A percentile compares a stretch with the other conserved stretches of the same genome.
Evolutionary conservation across 345 rosid species (phyloP).

Genomic region (Physaria fendleri): DNA sequence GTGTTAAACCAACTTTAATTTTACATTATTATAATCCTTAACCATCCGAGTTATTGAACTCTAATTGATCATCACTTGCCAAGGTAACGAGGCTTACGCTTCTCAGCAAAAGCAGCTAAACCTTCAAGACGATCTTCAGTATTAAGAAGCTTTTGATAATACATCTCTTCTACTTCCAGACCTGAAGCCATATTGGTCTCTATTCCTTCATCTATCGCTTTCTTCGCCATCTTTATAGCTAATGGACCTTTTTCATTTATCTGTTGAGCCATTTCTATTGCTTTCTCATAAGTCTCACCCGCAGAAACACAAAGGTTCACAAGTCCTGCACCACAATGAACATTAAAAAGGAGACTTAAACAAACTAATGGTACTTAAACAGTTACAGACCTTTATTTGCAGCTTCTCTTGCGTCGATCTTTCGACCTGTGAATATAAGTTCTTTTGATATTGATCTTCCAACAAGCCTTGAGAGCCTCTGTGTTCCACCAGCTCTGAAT

Average conservation of each 20-base stretch:
- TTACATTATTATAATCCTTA: background rate
- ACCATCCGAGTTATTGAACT: background rate
- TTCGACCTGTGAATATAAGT: conserved; percentile 77
- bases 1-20: background rate
- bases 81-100: conserved; percentile 61
- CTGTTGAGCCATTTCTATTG: conserved; percentile 72
- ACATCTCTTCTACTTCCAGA: conserved; percentile 69
- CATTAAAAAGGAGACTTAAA: background rate
- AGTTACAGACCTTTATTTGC: conserved; percentile 41
- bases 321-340: conserved; percentile 53
- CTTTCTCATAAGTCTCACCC: conserved; percentile 70
- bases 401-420: conserved; percentile 67
- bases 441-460: conserved; percentile 82
- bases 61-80: conserved; percentile 33
- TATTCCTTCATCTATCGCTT: conserved; percentile 60
- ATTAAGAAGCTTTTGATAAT: conserved; percentile 51
- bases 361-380: background rate
- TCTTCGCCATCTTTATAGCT: conserved; percentile 77
- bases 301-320: conserved; percentile 65
- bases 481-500: conserved; percentile 89
- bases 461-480: conserved; percentile 76
- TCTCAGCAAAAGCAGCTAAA: conserved; percentile 85
- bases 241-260: conserved; percentile 84
- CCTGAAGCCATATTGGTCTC: conserved; percentile 50
- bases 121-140: conserved; percentile 85